Evolutionary conservation across 2,329 filamentous ascomycete genomes (phyloP).

Genomic region (Immersiporthe knoxdaviesiana): DNA sequence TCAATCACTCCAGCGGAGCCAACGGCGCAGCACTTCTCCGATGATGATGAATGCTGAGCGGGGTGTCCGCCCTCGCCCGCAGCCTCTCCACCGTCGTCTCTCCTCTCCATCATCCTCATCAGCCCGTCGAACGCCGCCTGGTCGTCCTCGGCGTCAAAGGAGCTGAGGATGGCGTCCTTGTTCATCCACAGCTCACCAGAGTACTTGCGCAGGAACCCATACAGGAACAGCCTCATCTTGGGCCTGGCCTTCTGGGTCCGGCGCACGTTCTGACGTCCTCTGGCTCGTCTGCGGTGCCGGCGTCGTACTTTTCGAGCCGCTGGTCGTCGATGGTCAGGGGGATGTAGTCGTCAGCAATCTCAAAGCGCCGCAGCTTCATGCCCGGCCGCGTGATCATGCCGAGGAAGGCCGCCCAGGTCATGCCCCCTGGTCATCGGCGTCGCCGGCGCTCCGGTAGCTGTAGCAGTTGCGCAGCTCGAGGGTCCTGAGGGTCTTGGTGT

Average conservation of each 20-base stretch:
- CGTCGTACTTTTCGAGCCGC: slow-evolving; percentile 20
- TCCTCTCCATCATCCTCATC: slow-evolving; percentile 13
- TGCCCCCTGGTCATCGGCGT: slow-evolving; percentile 16
- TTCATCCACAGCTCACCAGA: slow-evolving; percentile 30
- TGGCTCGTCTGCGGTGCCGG: slow-evolving; percentile 24
- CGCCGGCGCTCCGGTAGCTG: slow-evolving; percentile 20
- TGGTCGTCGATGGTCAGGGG: slow-evolving; percentile 25
- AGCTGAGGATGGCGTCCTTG: slow-evolving; percentile 27
- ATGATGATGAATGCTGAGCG: not conserved
- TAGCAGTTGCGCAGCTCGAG: slow-evolving; percentile 29
- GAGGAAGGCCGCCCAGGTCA: slow-evolving; percentile 28
- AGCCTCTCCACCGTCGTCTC: not conserved
- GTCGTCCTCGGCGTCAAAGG: slow-evolving; percentile 26
- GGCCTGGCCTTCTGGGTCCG: slow-evolving; percentile 23
- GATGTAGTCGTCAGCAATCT: slow-evolving; percentile 24
- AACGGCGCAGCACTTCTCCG: not conserved
- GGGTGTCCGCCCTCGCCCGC: not conserved
- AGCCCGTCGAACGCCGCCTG: slow-evolving; percentile 21
- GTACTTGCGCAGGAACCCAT: slow-evolving; percentile 27
- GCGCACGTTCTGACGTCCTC: slow-evolving; percentile 26
- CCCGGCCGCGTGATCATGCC: slow-evolving; percentile 21
- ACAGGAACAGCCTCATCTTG: slow-evolving; percentile 23
- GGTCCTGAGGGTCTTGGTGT: slow-evolving; percentile 15
- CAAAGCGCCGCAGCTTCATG: slow-evolving; percentile 15
- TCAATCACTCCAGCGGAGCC: not conserved